Evolutionary conservation across 441 rosid genomes (phyloP), one percentile per base, ranked within the genome.

Genomic region (Croton laevigatus): DNA sequence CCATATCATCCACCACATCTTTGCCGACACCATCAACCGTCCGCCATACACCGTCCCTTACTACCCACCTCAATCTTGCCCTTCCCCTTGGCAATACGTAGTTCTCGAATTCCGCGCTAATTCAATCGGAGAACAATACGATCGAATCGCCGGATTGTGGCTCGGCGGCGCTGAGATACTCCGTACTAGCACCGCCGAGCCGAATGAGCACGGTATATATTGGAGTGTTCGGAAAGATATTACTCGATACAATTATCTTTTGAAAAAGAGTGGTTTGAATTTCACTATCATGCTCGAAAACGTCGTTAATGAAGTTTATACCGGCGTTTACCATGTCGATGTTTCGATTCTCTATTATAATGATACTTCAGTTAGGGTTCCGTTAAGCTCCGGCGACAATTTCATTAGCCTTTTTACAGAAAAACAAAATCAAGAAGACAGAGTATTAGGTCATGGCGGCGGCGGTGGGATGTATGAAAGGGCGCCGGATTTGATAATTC

Each of bases 131-230:
- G 83, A 87, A 8, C 97, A 93, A 65, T 87, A 89, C 75, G 88
- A 89, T 65, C 90, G 94, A 14, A 86, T 91, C 60, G 77, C 90
- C 46, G 96, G 80, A 48, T 59, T 93, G 36, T 91, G 97, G 98
- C 89, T 93, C 45, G 93, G 84, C 58, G 96, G 93, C 0, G 86
- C 75, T 37, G 98, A 93, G 93, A 81, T 93, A 3, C 84, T 93
- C 68, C 88, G 97, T 3, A 89, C 98, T 59, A 93, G 96, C 81
- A 91, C 98, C 19, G 91, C 98, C 46, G 89, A 91, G 78, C 97
- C 98, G 14, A 76, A 74, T 44, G 61, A 80, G 9, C 46, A 75
- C 3, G 94, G 97, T 17, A 78, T 91, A 70, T 91, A 87, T 88
- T 91, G 96, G 96, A 79, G 54, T 8, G 85, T 91, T 72, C 89